Base-by-base conservation (phyloP, 2,329 filamentous ascomycete species). In the Penicillium capsulatum region DNA sequence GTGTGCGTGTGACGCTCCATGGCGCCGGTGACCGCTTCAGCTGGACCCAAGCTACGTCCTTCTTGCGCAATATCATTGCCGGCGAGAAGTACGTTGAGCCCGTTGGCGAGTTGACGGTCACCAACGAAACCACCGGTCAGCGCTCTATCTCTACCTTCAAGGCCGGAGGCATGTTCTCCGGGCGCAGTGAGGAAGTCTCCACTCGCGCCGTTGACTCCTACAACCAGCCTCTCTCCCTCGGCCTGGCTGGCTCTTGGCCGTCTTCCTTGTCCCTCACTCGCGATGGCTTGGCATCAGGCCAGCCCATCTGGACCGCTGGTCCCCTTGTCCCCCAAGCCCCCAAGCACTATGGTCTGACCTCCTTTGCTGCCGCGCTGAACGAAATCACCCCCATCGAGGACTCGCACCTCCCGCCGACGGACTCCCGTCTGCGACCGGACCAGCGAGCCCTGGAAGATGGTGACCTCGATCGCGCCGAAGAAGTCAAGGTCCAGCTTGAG, bases 31-130 rank as follows among this genome's bases (percentile, higher is more conserved):
- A 97, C 61, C 76, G 81, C 45, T 98, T 91, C 69, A 90, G 83
- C 53, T 98, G 89, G 88, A 84, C 78, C 31, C 76, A 87, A 13
- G 88, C 91, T 1, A 95, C 88, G 3, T 87, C 86, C 50, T 97
- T 96, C 67, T 69, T 98, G 38, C 81, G 92, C 33, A 98, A 98
- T 61, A 88, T 98, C 36, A 94, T 98, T 39, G 91, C 94, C 55
- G 92, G 92, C 27, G 92, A 98, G 66, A 98, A 97, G 67, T 98
- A 98, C 60, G 81, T 97, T 9, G 92, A 98, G 67, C 92, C 92
- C 0, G 87, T 94, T 1, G 90, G 90, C 31, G 87, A 79, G 30
- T 92, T 97, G 86, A 81, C 83, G 16, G 79, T 98, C 22, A 70
- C 79, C 50, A 91, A 91, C 61, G 92, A 98, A 57, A 84, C 77